Percentiles rank a stretch among this genome's conserved stretches.
phyloP scores from a whole-genome alignment of 2,329 filamentous ascomycete species.

The Ceratocystis alfenasii region DNA sequence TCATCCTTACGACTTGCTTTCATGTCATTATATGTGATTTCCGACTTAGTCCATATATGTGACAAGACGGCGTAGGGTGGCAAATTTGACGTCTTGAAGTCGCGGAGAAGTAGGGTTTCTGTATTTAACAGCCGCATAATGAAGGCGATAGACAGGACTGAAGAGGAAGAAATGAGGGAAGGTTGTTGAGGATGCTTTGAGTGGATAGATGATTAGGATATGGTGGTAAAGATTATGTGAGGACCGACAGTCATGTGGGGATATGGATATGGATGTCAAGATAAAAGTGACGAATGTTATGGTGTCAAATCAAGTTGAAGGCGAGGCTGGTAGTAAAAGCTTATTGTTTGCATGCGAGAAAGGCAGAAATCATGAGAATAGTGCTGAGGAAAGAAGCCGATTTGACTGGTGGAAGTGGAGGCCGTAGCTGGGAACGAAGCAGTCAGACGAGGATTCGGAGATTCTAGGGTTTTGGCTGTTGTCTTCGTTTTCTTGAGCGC shows the following conservation, averaged over 20 bases:
- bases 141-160: not conserved
- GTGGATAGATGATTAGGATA: not conserved
- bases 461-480: not conserved
- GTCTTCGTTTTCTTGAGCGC: not conserved
- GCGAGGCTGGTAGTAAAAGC: not conserved
- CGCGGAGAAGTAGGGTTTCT: slow-evolving; percentile 17
- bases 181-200: not conserved
- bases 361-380: not conserved
- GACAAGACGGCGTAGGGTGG: slow-evolving; percentile 20
- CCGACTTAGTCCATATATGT: slow-evolving; percentile 15
- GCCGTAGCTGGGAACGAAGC: not conserved
- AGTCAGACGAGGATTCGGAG: not conserved
- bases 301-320: not conserved
- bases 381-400: not conserved
- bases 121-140: slow-evolving; percentile 21
- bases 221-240: not conserved
- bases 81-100: slow-evolving; percentile 13
- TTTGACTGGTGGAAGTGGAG: not conserved
- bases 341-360: not conserved
- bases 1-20: slow-evolving; percentile 3
- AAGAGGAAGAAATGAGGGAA: not conserved
- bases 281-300: not conserved
- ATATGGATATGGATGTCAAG: not conserved
- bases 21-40: slow-evolving; percentile 20
- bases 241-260: not conserved